Evolutionary conservation across 768 basidiomycete genomes (phyloP), one percentile per base, ranked within the genome.

Genomic region (Chiua virens): DNA sequence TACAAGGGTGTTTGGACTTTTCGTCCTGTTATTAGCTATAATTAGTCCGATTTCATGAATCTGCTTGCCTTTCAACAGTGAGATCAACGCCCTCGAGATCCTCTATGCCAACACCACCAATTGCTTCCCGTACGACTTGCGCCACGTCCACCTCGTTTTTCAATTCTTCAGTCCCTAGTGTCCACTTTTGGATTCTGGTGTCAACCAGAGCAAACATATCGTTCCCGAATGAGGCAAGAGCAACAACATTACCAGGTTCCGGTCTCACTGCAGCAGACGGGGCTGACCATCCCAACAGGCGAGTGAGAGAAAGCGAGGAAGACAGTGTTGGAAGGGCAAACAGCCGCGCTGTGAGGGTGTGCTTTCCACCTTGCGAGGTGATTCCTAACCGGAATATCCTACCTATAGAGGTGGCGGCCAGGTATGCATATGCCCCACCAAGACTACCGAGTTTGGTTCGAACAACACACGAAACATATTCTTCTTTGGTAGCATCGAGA

Each of bases 1-100:
- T 11, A 83, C 75, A 30, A 89, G 71, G 32, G 78, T 75, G 22
- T 75, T 77, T 17, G 78, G 66, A 49, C 87, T 76, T 37, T 11
- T 20, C 73, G 40, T 14, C 41, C 4, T 18, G 27, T 32, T 18
- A 18, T 62, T 22, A 59, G 48, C 39, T 13, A 38, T 40, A n/a
- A 10, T 11, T 18, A n/a, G 14, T 36, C 14, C 20, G 9, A 3
- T 35, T 14, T 38, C n/a, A 23, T 41, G 28, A 5, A 39, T 21
- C 48, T 54, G 54, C 76, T 47, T 51, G 86, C 86, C 73, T 73
- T 47, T 83, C 80, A 17, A 86, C 65, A 7, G 79, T 79, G 30
- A 90, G 57, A 71, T 92, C 89, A 41, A 90, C 71, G 36, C 91
- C 67, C 62, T 92, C 90, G 4, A 92, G 69, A 57, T 90, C 88